phyloP scores from a whole-genome alignment of 139 green algal genomes.

The Chlorella vulgaris region DNA sequence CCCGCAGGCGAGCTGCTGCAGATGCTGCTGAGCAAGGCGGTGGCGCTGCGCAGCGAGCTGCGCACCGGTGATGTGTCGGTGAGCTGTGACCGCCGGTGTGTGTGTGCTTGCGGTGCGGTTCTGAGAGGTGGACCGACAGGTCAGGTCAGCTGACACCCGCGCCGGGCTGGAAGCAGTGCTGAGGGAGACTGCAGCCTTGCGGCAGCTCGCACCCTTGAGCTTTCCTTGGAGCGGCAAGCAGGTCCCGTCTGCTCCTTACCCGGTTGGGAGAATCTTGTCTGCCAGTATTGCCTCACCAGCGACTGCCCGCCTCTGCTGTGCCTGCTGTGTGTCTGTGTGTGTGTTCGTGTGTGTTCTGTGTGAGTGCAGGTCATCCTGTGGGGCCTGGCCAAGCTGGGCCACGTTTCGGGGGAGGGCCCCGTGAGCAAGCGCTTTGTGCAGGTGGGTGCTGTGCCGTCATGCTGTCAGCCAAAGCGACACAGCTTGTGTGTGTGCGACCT shows the following conservation, averaged over 20 bases:
- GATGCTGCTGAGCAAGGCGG: slow-evolving; percentile 9
- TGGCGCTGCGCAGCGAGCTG: background rate
- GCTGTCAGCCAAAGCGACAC: background rate
- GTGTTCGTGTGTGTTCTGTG: background rate
- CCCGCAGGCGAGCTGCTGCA: slow-evolving; percentile 1
- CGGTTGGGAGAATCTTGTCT: too few relatives aligned
- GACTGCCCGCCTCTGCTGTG: background rate
- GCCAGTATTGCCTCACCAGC: background rate
- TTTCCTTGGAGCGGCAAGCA: too few relatives aligned
- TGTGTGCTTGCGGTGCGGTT: background rate
- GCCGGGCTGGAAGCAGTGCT: too few relatives aligned
- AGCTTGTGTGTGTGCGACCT: background rate
- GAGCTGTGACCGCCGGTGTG: background rate
- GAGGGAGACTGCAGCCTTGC: too few relatives aligned
- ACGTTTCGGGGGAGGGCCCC: background rate
- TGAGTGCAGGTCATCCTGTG: slow-evolving; percentile 8
- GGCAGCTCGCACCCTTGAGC: too few relatives aligned
- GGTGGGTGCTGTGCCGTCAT: background rate
- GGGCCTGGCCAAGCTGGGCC: background rate
- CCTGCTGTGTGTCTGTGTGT: background rate
- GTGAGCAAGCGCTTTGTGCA: background rate
- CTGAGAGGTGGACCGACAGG: background rate
- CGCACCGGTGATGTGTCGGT: slow-evolving; percentile 24
- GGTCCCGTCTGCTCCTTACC: too few relatives aligned
- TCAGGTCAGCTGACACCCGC: too few relatives aligned